phyloP scores from a whole-genome alignment of 345 rosid genomes.

The Laguncularia racemosa region DNA sequence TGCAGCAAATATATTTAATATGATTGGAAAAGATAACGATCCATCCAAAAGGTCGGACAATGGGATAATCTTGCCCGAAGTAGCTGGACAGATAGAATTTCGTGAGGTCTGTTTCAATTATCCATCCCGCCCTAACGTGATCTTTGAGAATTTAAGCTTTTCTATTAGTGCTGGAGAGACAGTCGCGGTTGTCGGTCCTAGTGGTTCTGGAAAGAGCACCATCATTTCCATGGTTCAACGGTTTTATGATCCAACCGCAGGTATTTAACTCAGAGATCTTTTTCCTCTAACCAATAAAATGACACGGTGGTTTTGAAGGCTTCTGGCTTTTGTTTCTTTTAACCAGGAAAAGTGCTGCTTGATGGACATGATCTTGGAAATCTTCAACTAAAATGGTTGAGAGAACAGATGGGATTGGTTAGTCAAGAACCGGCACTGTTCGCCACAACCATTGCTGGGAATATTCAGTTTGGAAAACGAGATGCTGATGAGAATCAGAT shows the following conservation, averaged over 20 bases:
- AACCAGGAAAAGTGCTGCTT: conserved; percentile 47
- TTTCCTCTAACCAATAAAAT: conserved; percentile 1
- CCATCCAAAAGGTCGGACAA: conserved; percentile 19
- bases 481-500: conserved; percentile 46
- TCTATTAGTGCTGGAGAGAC: conserved; percentile 53
- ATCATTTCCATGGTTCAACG: conserved; percentile 78
- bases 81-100: conserved; percentile 60
- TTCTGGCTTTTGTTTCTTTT: not conserved
- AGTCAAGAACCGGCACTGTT: conserved; percentile 88
- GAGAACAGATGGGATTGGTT: conserved; percentile 84
- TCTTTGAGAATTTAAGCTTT: conserved; percentile 65
- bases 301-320: too few species aligned
- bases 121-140: conserved; percentile 51
- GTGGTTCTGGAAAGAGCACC: conserved; percentile 92
- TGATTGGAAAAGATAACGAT: conserved; percentile 30
- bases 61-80: conserved; percentile 30
- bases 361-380: conserved; percentile 60
- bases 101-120: conserved; percentile 48
- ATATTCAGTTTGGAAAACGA: conserved; percentile 62
- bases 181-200: conserved; percentile 73
- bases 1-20: conserved; percentile 49
- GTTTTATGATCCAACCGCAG: conserved; percentile 77
- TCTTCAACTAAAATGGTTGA: conserved; percentile 62
- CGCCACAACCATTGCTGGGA: conserved; percentile 59
- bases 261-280: conserved; percentile 20